Conservation (phyloP, 805 yeast genomes). For the Groenewaldozyma tartarivorans region DNA sequence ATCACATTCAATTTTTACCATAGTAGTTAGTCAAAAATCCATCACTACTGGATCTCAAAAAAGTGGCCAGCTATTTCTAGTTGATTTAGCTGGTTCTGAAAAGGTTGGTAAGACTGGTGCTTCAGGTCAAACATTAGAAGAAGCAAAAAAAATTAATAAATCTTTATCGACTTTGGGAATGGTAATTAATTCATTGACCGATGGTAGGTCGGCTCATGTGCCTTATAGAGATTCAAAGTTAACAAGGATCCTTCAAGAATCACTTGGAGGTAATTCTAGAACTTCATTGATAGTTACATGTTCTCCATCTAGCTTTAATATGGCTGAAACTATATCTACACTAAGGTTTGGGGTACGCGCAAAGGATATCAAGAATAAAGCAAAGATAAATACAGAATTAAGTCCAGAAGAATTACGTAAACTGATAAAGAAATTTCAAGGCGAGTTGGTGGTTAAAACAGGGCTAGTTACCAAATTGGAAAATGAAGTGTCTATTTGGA, state of each 20-base stretch:
- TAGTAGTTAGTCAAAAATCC: conserved; percentile 56
- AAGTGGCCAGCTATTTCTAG: conserved; percentile 57
- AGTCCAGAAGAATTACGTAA: conserved; percentile 39
- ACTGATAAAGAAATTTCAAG: conserved; percentile 27
- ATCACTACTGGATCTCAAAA: conserved; percentile 46
- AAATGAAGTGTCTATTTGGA: conserved; percentile 31
- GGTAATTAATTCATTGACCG: conserved; percentile 72
- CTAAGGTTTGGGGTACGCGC: conserved; percentile 69
- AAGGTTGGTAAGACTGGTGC: conserved; percentile 72
- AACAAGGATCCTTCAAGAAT: conserved; percentile 68
- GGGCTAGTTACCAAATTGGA: conserved; percentile 34
- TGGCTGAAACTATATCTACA: conserved; percentile 58
- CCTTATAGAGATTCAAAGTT: conserved; percentile 75
- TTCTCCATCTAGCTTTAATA: conserved; percentile 51
- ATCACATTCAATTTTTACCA: conserved; percentile 70
- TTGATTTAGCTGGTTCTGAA: conserved; percentile 85
- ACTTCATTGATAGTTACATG: conserved; percentile 68
- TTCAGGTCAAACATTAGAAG: conserved; percentile 63
- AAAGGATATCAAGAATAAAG: conserved; percentile 53
- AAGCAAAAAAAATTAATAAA: conserved; percentile 74
- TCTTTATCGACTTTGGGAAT: conserved; percentile 72
- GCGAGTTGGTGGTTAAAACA: conserved; percentile 21
- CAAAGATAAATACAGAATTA: conserved; percentile 53
- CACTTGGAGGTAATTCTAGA: conserved; percentile 74
- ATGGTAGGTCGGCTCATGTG: conserved; percentile 51